These are phyloP conservation scores for Leishmania tarentolae DNA, from an alignment of 208 protist genomes.

Conservation along the genomic window DNA sequence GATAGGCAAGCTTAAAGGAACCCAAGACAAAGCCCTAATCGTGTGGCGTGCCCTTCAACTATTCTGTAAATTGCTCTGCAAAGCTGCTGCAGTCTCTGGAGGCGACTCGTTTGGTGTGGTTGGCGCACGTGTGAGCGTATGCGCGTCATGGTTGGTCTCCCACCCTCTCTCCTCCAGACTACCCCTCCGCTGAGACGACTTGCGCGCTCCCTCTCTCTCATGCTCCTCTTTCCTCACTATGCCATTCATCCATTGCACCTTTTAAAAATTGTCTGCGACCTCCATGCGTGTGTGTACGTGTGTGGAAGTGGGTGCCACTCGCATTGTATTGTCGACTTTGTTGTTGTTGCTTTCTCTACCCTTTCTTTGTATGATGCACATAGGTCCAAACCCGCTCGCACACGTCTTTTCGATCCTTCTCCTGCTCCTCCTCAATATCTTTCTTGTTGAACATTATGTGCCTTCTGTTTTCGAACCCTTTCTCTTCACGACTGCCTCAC, in stretches of 20 bases:
- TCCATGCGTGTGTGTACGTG: not conserved
- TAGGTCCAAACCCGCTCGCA: not conserved
- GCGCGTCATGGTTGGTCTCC: not conserved
- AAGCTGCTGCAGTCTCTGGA: no score
- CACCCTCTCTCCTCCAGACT: not conserved
- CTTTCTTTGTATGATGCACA: constrained; percentile 6
- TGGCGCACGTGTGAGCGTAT: not conserved
- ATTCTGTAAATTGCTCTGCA: not conserved
- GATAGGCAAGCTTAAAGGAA: not conserved
- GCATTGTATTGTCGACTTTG: not conserved
- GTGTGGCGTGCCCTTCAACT: not conserved
- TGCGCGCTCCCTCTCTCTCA: not conserved
- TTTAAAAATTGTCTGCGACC: not conserved
- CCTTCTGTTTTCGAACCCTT: not conserved
- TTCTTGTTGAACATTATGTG: not conserved
- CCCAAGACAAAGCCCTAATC: not conserved
- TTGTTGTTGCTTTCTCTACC: not conserved
- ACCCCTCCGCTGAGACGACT: not conserved
- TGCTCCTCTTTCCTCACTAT: not conserved
- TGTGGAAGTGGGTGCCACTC: no score
- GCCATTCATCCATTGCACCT: not conserved
- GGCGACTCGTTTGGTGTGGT: not conserved
- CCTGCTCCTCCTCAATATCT: not conserved
- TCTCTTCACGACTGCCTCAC: not conserved
- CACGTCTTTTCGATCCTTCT: not conserved